Conservation (phyloP, 257 asterid species). For the Solanum sitiens region DNA sequence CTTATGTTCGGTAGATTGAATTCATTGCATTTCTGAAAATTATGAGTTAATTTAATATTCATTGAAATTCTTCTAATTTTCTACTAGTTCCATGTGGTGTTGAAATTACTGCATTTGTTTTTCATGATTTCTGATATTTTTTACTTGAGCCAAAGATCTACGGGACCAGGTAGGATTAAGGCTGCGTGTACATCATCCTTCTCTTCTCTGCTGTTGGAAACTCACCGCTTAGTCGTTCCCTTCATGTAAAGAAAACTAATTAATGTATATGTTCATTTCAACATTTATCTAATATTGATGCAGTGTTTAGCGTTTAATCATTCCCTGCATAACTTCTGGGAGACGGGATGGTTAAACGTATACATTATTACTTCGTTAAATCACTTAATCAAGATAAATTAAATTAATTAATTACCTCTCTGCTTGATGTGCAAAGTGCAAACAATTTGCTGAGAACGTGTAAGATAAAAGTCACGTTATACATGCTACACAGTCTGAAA, state of each 20-base stretch:
- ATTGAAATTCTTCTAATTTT: background rate
- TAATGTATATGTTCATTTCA: background rate
- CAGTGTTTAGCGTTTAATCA: background rate
- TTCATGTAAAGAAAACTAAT: too few species aligned
- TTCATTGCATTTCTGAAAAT: background rate
- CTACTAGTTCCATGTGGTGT: background rate
- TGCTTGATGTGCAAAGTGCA: background rate
- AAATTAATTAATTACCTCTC: background rate
- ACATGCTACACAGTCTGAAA: background rate
- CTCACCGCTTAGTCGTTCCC: background rate
- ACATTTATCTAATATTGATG: background rate
- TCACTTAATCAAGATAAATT: background rate
- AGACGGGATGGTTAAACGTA: too few species aligned
- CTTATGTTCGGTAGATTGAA: background rate
- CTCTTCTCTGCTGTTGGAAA: background rate
- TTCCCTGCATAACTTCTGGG: too few species aligned
- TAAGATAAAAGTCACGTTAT: background rate
- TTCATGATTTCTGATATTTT: rapidly evolving
- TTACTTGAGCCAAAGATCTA: background rate
- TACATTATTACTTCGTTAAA: background rate
- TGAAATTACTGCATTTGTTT: background rate
- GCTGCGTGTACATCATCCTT: background rate
- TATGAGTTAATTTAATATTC: background rate
- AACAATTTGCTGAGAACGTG: background rate
- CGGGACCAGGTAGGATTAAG: background rate